phyloP scores from a whole-genome alignment of 257 asterid genomes.

The Ehretia macrophylla region DNA sequence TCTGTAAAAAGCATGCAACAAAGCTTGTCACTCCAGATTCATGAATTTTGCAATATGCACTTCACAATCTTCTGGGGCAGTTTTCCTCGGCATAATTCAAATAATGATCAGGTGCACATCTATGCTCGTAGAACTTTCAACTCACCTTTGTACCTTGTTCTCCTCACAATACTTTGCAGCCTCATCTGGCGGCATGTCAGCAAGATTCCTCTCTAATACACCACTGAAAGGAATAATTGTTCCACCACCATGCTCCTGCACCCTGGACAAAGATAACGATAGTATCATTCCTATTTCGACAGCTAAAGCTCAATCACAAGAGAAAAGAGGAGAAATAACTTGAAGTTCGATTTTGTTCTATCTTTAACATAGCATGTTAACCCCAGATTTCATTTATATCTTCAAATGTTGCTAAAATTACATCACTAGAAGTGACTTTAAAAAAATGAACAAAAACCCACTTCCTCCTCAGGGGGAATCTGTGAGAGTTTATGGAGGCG shows the following conservation, averaged over 20 bases:
- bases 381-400: background rate
- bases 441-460: background rate
- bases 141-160: conserved; percentile 91
- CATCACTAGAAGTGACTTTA: background rate
- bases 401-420: background rate
- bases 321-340: no score
- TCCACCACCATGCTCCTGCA: conserved; percentile 99
- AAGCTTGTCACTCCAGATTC: background rate
- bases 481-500: background rate
- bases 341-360: background rate
- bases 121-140: conserved; percentile 1
- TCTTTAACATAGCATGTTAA: background rate
- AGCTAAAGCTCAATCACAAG: no score
- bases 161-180: conserved; percentile 92
- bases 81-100: background rate
- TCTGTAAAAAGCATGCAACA: no score
- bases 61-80: background rate
- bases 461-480: background rate
- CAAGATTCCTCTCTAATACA: conserved; percentile 80
- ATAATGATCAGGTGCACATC: background rate
- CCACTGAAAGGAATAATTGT: conserved; percentile 87
- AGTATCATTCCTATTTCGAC: background rate
- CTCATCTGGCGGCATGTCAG: conserved; percentile 83
- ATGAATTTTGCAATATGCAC: background rate
- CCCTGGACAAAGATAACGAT: conserved; percentile 44